Evolutionary conservation across 345 rosid species (phyloP).

Genomic region (Angophora floribunda): DNA sequence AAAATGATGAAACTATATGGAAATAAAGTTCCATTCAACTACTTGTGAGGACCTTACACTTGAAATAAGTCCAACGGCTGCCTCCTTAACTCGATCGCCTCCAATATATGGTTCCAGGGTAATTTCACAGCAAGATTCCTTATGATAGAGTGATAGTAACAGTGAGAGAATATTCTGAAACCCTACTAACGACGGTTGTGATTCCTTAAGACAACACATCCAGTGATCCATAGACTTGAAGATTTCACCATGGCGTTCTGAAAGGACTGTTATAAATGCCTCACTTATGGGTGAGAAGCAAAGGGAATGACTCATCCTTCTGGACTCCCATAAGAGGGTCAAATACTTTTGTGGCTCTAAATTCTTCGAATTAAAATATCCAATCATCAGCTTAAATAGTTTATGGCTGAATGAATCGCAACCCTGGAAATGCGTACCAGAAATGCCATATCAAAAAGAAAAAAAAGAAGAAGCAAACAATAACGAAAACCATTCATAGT

Average conservation of each 20-base stretch:
- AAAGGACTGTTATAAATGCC: conserved; percentile 28
- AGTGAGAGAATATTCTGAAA: conserved; percentile 49
- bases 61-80: conserved; percentile 52
- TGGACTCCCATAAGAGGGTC: conserved; percentile 60
- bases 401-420: conserved; percentile 27
- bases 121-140: conserved; percentile 11
- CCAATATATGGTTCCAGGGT: conserved; percentile 19
- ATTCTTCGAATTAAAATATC: conserved; percentile 38
- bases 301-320: conserved; percentile 84
- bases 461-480: neutral
- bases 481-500: neutral
- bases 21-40: neutral
- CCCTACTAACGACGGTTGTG: conserved; percentile 44
- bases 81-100: conserved; percentile 41
- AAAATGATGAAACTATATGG: neutral
- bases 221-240: conserved; percentile 48
- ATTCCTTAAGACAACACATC: conserved; percentile 55
- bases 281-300: conserved; percentile 71
- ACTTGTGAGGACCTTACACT: conserved; percentile 33
- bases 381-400: conserved; percentile 45
- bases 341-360: conserved; percentile 44
- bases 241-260: conserved; percentile 39
- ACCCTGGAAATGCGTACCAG: conserved; percentile 41
- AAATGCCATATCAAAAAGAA: conserved; percentile 1
- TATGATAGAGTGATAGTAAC: conserved; percentile 12